Evolutionary conservation across 1,284 basidiomycete species (phyloP).

Genomic region (Ceratobasidium sp.): DNA sequence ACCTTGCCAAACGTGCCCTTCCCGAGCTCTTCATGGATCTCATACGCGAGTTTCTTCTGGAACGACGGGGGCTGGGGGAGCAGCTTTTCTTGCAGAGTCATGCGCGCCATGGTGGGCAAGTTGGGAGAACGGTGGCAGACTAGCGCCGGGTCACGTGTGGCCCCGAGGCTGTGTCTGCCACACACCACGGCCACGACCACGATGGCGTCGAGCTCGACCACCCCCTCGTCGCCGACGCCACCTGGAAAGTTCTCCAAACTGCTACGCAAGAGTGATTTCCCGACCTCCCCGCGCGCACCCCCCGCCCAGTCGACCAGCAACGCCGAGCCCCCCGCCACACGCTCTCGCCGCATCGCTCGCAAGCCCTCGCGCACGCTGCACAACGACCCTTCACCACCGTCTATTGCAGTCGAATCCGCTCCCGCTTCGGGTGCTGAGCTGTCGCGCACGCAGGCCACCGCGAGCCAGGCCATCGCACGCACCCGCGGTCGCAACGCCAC

Average conservation of each 20-base stretch:
- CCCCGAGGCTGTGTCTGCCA: slow-evolving; percentile 5
- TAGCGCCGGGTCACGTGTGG: slow-evolving; percentile 39
- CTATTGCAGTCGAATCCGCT: slow-evolving; percentile 15
- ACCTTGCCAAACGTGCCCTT: slow-evolving; percentile 89
- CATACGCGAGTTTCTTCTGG: slow-evolving; percentile 75
- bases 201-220: slow-evolving; percentile 38
- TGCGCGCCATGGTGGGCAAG: slow-evolving; percentile 42
- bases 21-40: slow-evolving; percentile 77
- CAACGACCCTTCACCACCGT: slow-evolving; percentile 5
- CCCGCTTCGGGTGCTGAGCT: slow-evolving; percentile 25
- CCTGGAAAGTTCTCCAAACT: slow-evolving; percentile 28
- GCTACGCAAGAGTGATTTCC: slow-evolving; percentile 23
- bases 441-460: slow-evolving; percentile 12
- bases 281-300: slow-evolving; percentile 2
- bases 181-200: slow-evolving; percentile 41
- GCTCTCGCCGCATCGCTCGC: slow-evolving; percentile 18
- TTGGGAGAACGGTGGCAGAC: not conserved
- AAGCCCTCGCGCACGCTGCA: slow-evolving; percentile 25
- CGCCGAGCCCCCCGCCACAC: slow-evolving; percentile 15
- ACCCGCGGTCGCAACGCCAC: slow-evolving; percentile 7
- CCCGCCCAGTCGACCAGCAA: slow-evolving; percentile 11
- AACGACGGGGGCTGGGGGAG: slow-evolving; percentile 86
- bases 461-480: slow-evolving; percentile 37
- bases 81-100: slow-evolving; percentile 53
- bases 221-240: slow-evolving; percentile 12